Base-by-base conservation (phyloP, 129 eudicot genomes). In the Heracleum sosnowskyi region DNA sequence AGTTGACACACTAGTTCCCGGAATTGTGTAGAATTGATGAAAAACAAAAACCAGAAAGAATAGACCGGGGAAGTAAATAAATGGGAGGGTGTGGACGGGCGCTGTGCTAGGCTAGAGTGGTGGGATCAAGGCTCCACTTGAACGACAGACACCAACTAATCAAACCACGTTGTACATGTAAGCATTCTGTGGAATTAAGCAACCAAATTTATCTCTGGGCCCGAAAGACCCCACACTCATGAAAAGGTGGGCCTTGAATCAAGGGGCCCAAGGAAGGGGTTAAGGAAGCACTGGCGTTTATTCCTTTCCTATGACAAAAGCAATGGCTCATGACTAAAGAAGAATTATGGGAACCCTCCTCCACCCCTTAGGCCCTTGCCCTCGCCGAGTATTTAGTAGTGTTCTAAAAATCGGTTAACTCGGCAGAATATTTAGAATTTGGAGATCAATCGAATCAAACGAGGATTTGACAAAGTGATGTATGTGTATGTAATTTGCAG, bases 51-150 rank as follows among this genome's bases (percentile, higher is more conserved):
- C 5, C 0, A 46, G 3, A 51, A 0, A 20, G 2, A 51, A 20
- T 5, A 22, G 62, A 51, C 20, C 3, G 8, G 64, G 31, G 64
- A 0, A 22, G 29, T 28, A 28, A 29, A 64, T 64, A 16, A 34
- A 13, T 0, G 72, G 72, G 72, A n/a, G n/a, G 72, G 0, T 13
- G 72, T 13, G 72, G n/a, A n/a, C n/a, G n/a, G n/a, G 72, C 40
- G 72, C 20, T 31, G 72, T 13, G 72, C 37, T 2, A 44, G 40
- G 73, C 24, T 31, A 18, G 46, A 36, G 74, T 34, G 81, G 88
- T 91, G 90, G 96, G 91, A 79, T 60, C 80, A 37, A 37, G 71
- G 60, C 75, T 89, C 93, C 97, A 91, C 90, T 85, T 73, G 81
- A 84, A 84, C 84, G 75, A 84, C 86, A 87, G 82, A 84, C 82